Base-by-base conservation (phyloP, 2,329 filamentous ascomycete genomes). In the Diatrype stigma region DNA sequence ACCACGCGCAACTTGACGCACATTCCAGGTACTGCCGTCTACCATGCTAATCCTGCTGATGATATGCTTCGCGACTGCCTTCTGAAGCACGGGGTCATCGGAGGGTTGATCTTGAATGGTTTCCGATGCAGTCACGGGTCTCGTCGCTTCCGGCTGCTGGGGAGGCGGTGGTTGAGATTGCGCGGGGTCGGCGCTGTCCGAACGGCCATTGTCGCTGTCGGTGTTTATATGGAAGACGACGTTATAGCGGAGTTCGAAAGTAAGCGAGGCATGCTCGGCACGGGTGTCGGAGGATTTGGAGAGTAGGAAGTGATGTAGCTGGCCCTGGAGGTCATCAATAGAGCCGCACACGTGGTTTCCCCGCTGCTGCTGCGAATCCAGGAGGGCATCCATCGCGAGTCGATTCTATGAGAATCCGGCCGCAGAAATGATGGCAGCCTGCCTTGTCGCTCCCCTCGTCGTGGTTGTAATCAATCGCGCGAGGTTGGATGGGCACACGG, bases 11-110 rank as follows among this genome's bases (percentile, higher is more conserved):
- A 78, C 69, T 17, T 75, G 68, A 19, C 74, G 69, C 26, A 76
- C 63, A 2, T 59, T 61, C 80, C 80, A 84, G 0, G 63, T 64
- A 55, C 78, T 79, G 14, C 67, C 68, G 54, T 84, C 80, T 3
- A 72, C 67, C 7, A 64, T 62, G 22, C 73, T 66, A 14, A 83
- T 57, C 2, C 68, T 65, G 11, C 60, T 61, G 30, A 76, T 66
- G 52, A 84, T 75, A 47, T 77, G 70, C 56, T 74, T 75, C 8
- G 77, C 73, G 28, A 82, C 72, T 1, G 71, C 67, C 49, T 68
- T 72, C 59, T 83, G 81, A 32, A 77, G 63, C 1, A 66, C 61
- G 0, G 78, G 76, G 50, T 79, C 69, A 47, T 78, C 72, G 34
- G 67, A 61, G 0, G 76, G 73, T 63, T 82, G 80, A 56, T 74